Evolutionary conservation across 2,329 filamentous ascomycete species (phyloP), one percentile per base, ranked within the genome.

Genomic region (Penicillium sp.): DNA sequence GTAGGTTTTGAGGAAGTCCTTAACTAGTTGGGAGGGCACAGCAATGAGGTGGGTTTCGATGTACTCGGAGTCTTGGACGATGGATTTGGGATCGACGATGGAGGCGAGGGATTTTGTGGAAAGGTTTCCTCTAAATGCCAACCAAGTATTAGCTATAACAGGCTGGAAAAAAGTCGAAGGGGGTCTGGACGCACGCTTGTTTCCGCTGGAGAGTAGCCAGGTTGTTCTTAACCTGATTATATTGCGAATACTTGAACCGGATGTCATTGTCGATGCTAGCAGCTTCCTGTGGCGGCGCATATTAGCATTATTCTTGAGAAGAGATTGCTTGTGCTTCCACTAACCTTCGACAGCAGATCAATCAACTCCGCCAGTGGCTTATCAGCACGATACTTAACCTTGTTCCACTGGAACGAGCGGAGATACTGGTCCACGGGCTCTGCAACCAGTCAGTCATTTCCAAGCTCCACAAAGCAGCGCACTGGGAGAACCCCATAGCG

Each of bases 361-460:
- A 97, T 89, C 58, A 98, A 82, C 72, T 98, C 93, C 55, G 87
- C 84, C 60, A 99, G 85, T 50, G 93, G 86, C 75, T 93, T 96
- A 76, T 99, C 95, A 61, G 91, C 89, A 69, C 95, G 88, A 77
- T 98, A 99, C 74, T 96, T 95, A 77, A 96, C 91, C 77, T 95
- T 97, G 80, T 98, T 98, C 95, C 95, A 99, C 64, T 86, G 85
- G 77, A 98, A 99, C 54, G 85, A 88, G 71, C 88, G 86, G 46
- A 99, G 81, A 73, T 98, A 99, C 73, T 93, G 89, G 68, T 97
- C 93, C 59, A 93, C 92, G n/a, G 95, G 93, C 76, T 96, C 93
- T 98, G 73, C 16, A 62, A 25, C 13, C 39, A 48, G 52, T 54
- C 44, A 47, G 35, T 9, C 19, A 19, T 19, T 19, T n/a, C 42